These are phyloP conservation scores for Magnolia sinica DNA, from an alignment of 164 flowering plant genomes.

Conservation along the genomic window DNA sequence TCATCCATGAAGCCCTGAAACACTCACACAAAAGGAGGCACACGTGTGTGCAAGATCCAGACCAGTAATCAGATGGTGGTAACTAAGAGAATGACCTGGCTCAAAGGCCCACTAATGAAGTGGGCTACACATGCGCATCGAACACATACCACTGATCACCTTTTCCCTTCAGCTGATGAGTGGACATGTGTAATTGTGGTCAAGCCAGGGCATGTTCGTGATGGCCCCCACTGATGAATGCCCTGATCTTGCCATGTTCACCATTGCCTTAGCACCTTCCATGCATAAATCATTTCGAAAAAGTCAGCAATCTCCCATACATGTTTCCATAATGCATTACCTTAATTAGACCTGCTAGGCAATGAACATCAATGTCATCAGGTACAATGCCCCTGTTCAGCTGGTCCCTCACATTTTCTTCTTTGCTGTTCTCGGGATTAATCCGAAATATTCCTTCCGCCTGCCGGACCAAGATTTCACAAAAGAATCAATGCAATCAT, in stretches of 20 bases:
- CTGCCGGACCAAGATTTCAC: constrained; percentile 30
- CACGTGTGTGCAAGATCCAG: too few species aligned
- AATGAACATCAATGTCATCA: constrained; percentile 85
- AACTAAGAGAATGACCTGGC: too few species aligned
- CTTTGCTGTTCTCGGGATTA: constrained; percentile 91
- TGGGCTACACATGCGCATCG: not conserved
- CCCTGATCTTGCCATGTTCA: not conserved
- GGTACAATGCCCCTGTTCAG: constrained; percentile 87
- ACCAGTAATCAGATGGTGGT: too few species aligned
- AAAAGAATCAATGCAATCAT: not conserved
- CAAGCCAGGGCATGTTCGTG: not conserved
- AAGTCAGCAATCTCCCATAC: not conserved
- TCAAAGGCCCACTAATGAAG: not conserved
- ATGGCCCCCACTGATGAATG: not conserved
- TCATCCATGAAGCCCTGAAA: not conserved
- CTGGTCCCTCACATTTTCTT: constrained; percentile 83
- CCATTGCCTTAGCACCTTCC: not conserved
- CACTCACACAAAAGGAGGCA: not conserved
- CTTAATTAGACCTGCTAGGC: constrained; percentile 81
- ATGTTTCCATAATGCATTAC: constrained; percentile 8
- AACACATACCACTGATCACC: not conserved
- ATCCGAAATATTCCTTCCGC: constrained; percentile 96
- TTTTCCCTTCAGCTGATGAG: not conserved
- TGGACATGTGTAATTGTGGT: not conserved
- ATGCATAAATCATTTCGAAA: too few species aligned